A percentile compares a stretch with the other conserved stretches of the same genome.
Conservation (phyloP, 345 rosid genomes). For the Eucalyptus brandiana region DNA sequence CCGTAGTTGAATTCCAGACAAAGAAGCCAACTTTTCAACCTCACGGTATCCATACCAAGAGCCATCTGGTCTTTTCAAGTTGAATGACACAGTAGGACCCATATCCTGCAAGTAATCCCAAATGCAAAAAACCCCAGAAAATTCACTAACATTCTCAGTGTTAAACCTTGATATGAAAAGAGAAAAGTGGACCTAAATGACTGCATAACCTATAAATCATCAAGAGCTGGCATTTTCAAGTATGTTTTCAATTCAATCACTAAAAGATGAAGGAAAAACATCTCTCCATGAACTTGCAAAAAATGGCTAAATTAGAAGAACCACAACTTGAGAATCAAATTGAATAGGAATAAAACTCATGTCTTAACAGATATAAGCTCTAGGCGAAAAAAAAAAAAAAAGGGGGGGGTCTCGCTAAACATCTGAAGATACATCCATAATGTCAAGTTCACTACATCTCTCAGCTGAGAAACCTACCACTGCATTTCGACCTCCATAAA, state of each 20-base stretch:
- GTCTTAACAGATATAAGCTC: not conserved
- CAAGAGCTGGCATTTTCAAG: not conserved
- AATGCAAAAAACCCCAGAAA: not conserved
- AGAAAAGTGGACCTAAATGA: not conserved
- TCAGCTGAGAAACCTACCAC: slow-evolving; percentile 18
- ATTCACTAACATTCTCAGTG: not conserved
- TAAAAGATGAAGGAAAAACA: not conserved
- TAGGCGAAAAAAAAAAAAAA: not conserved
- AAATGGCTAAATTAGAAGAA: not conserved
- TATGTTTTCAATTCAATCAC: not conserved
- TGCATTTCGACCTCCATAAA: slow-evolving; percentile 43
- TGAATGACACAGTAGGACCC: slow-evolving; percentile 71
- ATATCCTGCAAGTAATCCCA: slow-evolving; percentile 22
- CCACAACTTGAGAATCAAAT: not conserved
- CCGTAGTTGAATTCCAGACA: slow-evolving; percentile 90
- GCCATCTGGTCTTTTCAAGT: slow-evolving; percentile 83
- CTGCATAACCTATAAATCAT: not conserved
- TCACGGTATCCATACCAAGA: slow-evolving; percentile 94
- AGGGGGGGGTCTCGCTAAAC: not conserved
- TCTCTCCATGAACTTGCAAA: not conserved
- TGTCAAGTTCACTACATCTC: not conserved
- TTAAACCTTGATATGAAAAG: not conserved
- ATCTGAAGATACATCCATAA: not conserved
- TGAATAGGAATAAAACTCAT: not conserved
- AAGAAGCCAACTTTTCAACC: slow-evolving; percentile 92